Conservation (phyloP, 768 basidiomycete genomes). For the Crassisporium funariophilum region DNA sequence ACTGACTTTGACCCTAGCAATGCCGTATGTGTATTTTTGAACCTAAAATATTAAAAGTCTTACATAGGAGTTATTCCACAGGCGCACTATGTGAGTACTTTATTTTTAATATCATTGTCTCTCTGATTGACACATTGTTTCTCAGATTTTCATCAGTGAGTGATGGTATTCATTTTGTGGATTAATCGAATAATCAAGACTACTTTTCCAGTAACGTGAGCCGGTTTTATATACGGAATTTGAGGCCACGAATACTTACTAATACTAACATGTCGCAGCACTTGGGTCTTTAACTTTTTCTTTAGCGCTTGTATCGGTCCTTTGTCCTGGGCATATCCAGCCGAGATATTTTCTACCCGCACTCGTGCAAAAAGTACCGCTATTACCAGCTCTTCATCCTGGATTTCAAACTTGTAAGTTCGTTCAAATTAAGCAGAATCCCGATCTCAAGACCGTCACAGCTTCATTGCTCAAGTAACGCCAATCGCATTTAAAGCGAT, state of each 20-base stretch:
- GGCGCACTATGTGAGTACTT: constrained; percentile 40
- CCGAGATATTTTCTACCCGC: constrained; percentile 46
- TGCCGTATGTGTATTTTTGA: constrained; percentile 42
- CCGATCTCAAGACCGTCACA: constrained; percentile 8
- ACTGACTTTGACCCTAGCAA: constrained; percentile 25
- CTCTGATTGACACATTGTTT: too few relatives aligned
- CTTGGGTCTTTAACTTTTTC: constrained; percentile 52
- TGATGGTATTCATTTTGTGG: too few relatives aligned
- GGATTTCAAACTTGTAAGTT: constrained; percentile 46
- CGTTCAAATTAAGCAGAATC: background rate
- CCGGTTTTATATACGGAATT: too few relatives aligned
- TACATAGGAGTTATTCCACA: constrained; percentile 8
- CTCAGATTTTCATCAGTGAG: constrained; percentile 45
- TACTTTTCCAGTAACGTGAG: too few relatives aligned
- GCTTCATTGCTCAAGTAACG: constrained; percentile 49
- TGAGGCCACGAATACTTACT: background rate
- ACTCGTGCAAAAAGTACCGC: constrained; percentile 48
- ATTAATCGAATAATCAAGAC: too few relatives aligned
- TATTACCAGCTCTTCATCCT: constrained; percentile 44
- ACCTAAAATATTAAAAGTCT: background rate
- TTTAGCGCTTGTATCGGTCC: constrained; percentile 48
- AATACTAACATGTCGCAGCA: constrained; percentile 24
- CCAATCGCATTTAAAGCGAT: constrained; percentile 41
- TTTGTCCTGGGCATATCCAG: constrained; percentile 47
- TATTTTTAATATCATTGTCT: background rate